These are phyloP conservation scores for Tephrocybe rancida DNA, from an alignment of 768 basidiomycete species.

Conservation along the genomic window DNA sequence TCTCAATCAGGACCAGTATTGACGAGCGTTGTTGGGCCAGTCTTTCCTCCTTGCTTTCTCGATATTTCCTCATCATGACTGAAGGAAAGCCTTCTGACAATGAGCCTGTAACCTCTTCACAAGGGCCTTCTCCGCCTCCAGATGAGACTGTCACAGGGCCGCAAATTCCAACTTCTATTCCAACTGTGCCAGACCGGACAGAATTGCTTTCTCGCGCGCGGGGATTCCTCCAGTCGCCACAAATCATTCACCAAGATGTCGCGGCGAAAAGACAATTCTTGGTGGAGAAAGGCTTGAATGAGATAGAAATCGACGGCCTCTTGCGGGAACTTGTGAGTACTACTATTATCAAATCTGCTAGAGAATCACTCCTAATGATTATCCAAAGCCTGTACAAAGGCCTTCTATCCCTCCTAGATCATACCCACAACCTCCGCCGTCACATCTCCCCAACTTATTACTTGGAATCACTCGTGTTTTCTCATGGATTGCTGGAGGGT, in stretches of 20 bases:
- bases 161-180: neutral
- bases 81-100: slow-evolving; percentile 7
- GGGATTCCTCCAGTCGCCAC: slow-evolving; percentile 66
- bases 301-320: slow-evolving; percentile 58
- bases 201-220: slow-evolving; percentile 60
- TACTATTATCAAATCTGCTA: neutral
- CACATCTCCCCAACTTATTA: slow-evolving; percentile 68
- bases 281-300: slow-evolving; percentile 68
- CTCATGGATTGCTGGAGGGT: slow-evolving; percentile 69
- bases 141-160: neutral
- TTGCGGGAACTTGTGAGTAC: slow-evolving; percentile 56
- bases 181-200: slow-evolving; percentile 26
- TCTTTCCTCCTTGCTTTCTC: neutral
- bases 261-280: slow-evolving; percentile 65
- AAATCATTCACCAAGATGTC: slow-evolving; percentile 59
- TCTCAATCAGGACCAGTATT: neutral
- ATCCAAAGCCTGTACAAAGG: slow-evolving; percentile 30
- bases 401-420: slow-evolving; percentile 70
- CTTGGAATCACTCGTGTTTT: slow-evolving; percentile 61
- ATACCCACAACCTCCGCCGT: slow-evolving; percentile 72
- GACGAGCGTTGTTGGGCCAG: too few relatives aligned
- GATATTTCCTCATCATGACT: neutral
- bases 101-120: neutral
- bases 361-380: neutral
- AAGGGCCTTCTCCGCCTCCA: too few relatives aligned